Conservation (phyloP, 2,329 filamentous ascomycete species). For the Diaporthe sp. region DNA sequence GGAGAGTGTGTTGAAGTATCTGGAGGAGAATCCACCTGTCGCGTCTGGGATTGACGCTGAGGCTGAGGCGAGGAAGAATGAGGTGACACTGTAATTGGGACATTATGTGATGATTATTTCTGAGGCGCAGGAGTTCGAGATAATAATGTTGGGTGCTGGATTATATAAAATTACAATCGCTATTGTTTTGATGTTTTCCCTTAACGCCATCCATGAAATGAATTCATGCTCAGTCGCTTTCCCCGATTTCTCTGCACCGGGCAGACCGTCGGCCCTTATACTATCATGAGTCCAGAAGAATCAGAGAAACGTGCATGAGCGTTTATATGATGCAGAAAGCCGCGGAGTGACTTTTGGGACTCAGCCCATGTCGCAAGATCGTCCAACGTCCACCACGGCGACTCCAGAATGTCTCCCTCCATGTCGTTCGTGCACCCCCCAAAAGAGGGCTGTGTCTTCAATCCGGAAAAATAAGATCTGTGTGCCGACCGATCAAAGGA, state of each 20-base stretch:
- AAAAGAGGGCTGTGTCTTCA: no score
- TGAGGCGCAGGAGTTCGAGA: neutral
- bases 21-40: neutral
- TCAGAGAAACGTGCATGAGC: no score
- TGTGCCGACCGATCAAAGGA: no score
- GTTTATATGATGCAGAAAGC: no score
- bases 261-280: no score
- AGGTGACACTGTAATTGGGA: neutral
- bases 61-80: neutral
- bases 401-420: neutral
- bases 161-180: neutral
- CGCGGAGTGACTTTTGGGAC: neutral
- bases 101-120: no score
- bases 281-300: no score
- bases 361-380: neutral
- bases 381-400: neutral
- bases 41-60: neutral
- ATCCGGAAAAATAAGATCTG: neutral
- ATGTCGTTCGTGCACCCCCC: neutral
- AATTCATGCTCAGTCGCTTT: no score
- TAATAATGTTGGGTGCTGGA: neutral
- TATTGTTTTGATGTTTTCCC: no score
- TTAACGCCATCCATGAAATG: no score
- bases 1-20: conserved; percentile 1
- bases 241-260: no score